Base-by-base conservation (phyloP, 768 basidiomycete species). In the Auriculariales sp. region DNA sequence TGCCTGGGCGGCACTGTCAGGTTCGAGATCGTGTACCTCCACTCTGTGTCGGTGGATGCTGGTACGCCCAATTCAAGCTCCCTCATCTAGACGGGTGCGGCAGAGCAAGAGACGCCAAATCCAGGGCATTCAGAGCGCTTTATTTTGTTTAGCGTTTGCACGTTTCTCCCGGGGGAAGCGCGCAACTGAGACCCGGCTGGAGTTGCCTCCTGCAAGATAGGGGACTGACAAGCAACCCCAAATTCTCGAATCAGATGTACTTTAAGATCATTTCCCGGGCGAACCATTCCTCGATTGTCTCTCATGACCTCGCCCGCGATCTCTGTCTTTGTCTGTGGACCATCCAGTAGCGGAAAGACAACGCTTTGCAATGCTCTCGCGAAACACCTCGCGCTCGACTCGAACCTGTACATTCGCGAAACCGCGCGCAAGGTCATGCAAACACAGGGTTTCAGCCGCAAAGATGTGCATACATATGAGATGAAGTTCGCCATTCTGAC, bases 401-500 rank as follows among this genome's bases (percentile, higher is more conserved):
- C 54, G 2, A 56, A 57, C 15, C 50, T 58, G 28, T 71, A 71
- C 50, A 70, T 84, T 51, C 74, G 66, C 22, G 81, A 84, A 60
- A 74, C 79, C 19, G 81, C 81, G 2, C 67, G 81, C 27, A 59
- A 64, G 24, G 71, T 83, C 33, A 79, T 84, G 72, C 63, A 58
- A 48, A 56, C 55, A 6, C 66, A 67, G 17, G 78, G 78, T 0
- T 81, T 74, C 55, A 75, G 73, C 17, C 66, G 79, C 30, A 57
- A 68, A 22, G 68, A 78, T 48, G 67, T 75, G 19, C 66, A 64
- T 10, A 67, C 61, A 42, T 58, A 77, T 31, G 67, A 74, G 51
- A 82, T 84, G 81, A 81, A 83, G 59, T 54, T 61, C 34, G 75
- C 74, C 5, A 83, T 84, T 47, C 70, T 81, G 73, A 51, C 67